Evolutionary conservation across 768 basidiomycete species (phyloP), one percentile per base, ranked within the genome.

Genomic region (Hypholoma sublateritium): DNA sequence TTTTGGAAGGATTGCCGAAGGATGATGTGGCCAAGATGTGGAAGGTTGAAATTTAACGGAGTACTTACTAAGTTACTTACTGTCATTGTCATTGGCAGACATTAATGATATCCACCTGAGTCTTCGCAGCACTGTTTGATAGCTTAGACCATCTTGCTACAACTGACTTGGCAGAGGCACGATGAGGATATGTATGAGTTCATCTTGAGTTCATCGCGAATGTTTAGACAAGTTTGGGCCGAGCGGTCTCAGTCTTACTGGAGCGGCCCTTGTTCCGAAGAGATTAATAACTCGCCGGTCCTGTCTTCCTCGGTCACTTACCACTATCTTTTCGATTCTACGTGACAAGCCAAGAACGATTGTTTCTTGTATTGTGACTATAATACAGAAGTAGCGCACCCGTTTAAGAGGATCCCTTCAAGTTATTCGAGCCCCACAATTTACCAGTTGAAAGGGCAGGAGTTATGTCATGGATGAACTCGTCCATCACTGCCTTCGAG

Each of bases 401-500:
- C n/a, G n/a, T n/a, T n/a, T n/a, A n/a, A n/a, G n/a, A n/a, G n/a
- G n/a, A n/a, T n/a, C n/a, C n/a, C n/a, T n/a, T n/a, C n/a, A n/a
- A n/a, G 22, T 47, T 24, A 22, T 24, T 14, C 24, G 7, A 28
- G 25, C 21, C 3, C 14, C 22, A 47, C 16, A 47, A n/a, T 16
- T 6, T 12, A 22, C 16, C 16, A 12, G 37, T 41, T 51, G 24
- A 25, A 16, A 37, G 24, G n/a, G 4, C 17, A 4, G 19, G 32
- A 6, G 28, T 46, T 24, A 34, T 49, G 34, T 50, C 54, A 93
- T 95, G 88, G 93, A 95, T 68, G 88, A 93, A 66, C 84, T 96
- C 43, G 74, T 95, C 37, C 86, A 88, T 66, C 87, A 93, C 68
- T 89, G 89, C 67, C 79, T 94, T 35, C 87, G 88, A 37, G 92